A percentile compares a stretch with the other conserved stretches of the same genome.
Evolutionary conservation across 306 rosid species (phyloP).

Genomic region (Chamaecrista fasciculata): DNA sequence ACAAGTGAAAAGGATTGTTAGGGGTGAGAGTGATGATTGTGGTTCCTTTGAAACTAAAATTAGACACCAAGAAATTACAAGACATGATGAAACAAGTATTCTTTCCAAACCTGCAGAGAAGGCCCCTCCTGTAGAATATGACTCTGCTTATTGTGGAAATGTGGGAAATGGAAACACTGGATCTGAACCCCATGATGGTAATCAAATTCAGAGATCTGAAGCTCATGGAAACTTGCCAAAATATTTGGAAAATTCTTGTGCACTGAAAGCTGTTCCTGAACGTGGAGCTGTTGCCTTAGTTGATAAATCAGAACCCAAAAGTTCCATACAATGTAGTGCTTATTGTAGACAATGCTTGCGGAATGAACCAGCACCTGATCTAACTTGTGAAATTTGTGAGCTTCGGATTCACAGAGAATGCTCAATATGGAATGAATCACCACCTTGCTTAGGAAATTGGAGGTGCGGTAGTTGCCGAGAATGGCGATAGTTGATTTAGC

Average conservation of each 20-base stretch:
- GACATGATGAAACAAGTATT: constrained; percentile 32
- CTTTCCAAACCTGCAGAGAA: constrained; percentile 33
- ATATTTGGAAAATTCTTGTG: constrained; percentile 35
- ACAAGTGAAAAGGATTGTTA: constrained; percentile 76
- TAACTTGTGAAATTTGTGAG: constrained; percentile 70
- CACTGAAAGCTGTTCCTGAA: constrained; percentile 30
- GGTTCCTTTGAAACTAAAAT: constrained; percentile 37
- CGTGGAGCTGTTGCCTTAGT: constrained; percentile 23
- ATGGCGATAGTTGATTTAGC: constrained; percentile 49
- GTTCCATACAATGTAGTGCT: constrained; percentile 23
- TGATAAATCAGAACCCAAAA: constrained; percentile 30
- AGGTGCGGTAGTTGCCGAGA: constrained; percentile 77
- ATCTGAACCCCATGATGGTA: constrained; percentile 69
- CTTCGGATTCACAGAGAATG: constrained; percentile 62
- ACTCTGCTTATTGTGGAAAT: constrained; percentile 44
- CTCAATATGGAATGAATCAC: constrained; percentile 55
- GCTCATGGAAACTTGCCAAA: constrained; percentile 44
- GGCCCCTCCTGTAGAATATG: constrained; percentile 39
- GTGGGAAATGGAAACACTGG: constrained; percentile 49
- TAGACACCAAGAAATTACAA: constrained; percentile 32
- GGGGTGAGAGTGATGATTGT: constrained; percentile 64
- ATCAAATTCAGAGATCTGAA: constrained; percentile 44
- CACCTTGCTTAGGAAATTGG: constrained; percentile 48
- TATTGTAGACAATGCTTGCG: constrained; percentile 51
- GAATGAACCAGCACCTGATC: constrained; percentile 69